Conservation (phyloP, 352 stramenopile species). For the Peronospora destructor region DNA sequence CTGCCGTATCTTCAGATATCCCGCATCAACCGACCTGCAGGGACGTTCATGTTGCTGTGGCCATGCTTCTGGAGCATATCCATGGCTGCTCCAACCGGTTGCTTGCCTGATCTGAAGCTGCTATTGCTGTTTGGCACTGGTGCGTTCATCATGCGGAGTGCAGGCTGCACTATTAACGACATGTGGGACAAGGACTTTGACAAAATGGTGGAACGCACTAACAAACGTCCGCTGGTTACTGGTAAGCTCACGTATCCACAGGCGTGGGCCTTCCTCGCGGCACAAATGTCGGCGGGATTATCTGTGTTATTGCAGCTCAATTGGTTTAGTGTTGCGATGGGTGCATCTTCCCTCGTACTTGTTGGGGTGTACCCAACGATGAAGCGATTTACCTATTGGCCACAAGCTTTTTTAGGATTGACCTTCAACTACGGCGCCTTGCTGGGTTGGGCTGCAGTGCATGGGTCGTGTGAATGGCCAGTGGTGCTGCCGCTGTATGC, state of each 20-base stretch:
- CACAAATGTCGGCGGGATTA: constrained; percentile 89
- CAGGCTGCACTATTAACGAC: constrained; percentile 99
- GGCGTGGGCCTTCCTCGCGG: constrained; percentile 90
- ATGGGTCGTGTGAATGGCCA: constrained; percentile 69
- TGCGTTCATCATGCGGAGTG: constrained; percentile 95
- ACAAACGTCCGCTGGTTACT: constrained; percentile 89
- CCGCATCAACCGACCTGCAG: constrained; percentile 73
- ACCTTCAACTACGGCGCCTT: constrained; percentile 98
- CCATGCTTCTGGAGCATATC: constrained; percentile 97
- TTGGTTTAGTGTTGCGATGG: constrained; percentile 89
- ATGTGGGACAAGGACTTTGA: constrained; percentile 99
- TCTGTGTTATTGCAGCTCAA: constrained; percentile 94
- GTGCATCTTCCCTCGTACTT: constrained; percentile 89
- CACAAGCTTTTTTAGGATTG: constrained; percentile 94
- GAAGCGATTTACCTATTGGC: constrained; percentile 97
- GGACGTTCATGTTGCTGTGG: constrained; percentile 95
- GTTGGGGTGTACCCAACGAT: constrained; percentile 95
- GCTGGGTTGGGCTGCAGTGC: constrained; percentile 89
- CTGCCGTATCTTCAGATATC: constrained; percentile 84
- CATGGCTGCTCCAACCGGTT: constrained; percentile 79
- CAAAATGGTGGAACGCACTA: constrained; percentile 92
- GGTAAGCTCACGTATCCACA: constrained; percentile 87
- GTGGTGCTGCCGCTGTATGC: constrained; percentile 93
- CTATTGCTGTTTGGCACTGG: constrained; percentile 83
- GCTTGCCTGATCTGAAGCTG: constrained; percentile 75